Percentiles rank a stretch among this genome's conserved stretches.
phyloP scores from a whole-genome alignment of 257 asterid species.

The Ilex aquifolium region DNA sequence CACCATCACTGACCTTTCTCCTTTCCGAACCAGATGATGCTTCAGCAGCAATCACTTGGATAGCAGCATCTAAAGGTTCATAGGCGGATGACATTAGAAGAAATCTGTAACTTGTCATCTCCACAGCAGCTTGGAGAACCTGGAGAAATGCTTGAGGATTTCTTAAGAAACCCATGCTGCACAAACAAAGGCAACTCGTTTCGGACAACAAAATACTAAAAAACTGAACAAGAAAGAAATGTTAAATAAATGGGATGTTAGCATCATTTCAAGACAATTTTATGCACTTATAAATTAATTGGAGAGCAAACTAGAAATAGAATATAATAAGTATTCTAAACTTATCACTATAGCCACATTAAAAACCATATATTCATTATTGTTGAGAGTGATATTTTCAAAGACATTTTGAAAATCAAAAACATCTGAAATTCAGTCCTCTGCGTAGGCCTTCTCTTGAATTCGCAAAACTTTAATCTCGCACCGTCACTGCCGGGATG shows the following conservation, averaged over 20 bases:
- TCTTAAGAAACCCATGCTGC: slow-evolving; percentile 91
- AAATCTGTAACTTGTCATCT: slow-evolving; percentile 48
- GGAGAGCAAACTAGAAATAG: too few species aligned
- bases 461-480: too few species aligned
- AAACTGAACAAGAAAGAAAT: neutral
- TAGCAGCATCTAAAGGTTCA: slow-evolving; percentile 71
- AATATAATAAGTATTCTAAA: too few species aligned
- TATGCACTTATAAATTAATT: neutral
- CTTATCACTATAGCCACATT: too few species aligned
- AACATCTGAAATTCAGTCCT: too few species aligned
- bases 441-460: too few species aligned
- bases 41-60: slow-evolving; percentile 35
- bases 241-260: neutral
- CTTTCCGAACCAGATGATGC: slow-evolving; percentile 36
- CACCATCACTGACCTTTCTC: slow-evolving; percentile 37
- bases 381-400: too few species aligned
- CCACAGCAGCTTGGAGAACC: slow-evolving; percentile 47
- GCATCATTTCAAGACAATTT: too few species aligned
- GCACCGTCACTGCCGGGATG: too few species aligned
- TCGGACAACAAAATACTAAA: slow-evolving; percentile 12
- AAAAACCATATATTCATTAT: too few species aligned
- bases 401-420: too few species aligned
- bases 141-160: slow-evolving; percentile 44
- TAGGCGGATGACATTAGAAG: slow-evolving; percentile 77
- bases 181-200: slow-evolving; percentile 10